A percentile compares a stretch with the other conserved stretches of the same genome.
phyloP scores from a whole-genome alignment of 306 rosid genomes.

The Dalbergia cochinchinensis region DNA sequence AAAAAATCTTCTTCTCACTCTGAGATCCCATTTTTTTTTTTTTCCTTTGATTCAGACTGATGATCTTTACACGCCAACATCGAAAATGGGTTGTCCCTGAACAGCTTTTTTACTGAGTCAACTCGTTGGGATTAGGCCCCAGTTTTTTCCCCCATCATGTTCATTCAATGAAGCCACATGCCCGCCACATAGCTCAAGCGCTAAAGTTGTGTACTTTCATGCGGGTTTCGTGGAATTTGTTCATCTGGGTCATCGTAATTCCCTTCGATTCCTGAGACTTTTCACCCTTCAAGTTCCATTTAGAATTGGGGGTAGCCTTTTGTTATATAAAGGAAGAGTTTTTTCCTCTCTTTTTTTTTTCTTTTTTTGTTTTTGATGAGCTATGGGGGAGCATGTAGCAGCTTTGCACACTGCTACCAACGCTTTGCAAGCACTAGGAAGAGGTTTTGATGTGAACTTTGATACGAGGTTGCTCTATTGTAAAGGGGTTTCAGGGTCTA shows the following conservation, averaged over 20 bases:
- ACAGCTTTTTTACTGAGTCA: conserved; percentile 39
- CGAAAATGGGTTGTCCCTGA: conserved; percentile 30
- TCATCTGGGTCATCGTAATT: conserved; percentile 50
- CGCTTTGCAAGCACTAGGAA: conserved; percentile 88
- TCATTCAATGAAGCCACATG: conserved; percentile 28
- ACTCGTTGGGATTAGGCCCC: conserved; percentile 7
- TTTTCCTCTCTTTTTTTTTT: not conserved
- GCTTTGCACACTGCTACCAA: conserved; percentile 88
- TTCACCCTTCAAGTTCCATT: conserved; percentile 5
- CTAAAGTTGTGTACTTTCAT: conserved; percentile 30
- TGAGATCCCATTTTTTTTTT: conserved; percentile 51
- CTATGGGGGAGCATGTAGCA: conserved; percentile 84
- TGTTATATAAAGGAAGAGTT: conserved; percentile 4
- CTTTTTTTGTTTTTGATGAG: conserved; percentile 56
- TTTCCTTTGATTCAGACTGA: conserved; percentile 35
- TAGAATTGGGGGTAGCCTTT: conserved; percentile 42
- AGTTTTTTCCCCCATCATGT: not conserved
- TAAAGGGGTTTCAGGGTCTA: conserved; percentile 82
- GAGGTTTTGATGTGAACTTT: conserved; percentile 91
- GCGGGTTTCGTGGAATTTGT: conserved; percentile 44
- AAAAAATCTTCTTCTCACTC: conserved; percentile 39
- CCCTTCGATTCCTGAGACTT: conserved; percentile 41
- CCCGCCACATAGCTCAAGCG: not conserved
- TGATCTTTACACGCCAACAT: conserved; percentile 28
- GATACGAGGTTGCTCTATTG: conserved; percentile 94